Base-by-base conservation (phyloP, 2,329 filamentous ascomycete species). In the Zalaria obscura region DNA sequence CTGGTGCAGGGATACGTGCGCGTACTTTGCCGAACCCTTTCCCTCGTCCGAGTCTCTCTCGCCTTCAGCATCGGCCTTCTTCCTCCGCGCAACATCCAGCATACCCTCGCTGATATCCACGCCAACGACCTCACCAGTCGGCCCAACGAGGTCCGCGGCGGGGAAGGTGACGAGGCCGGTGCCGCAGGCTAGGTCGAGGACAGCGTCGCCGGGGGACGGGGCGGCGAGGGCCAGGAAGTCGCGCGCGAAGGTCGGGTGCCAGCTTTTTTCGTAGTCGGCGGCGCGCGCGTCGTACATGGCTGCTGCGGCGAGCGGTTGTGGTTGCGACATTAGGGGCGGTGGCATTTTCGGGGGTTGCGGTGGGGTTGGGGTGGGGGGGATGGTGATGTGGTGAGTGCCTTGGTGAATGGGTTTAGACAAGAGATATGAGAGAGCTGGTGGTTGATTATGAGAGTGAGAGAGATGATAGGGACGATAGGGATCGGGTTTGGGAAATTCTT, bases 111-210 rank as follows among this genome's bases (percentile, higher is more conserved):
- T 58, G 27, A 68, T 52, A 43, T 69, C 66, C 29, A 68, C 48
- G 10, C 63, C 65, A 6, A 61, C 41, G 1, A 68, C 61, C 5
- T 46, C 40, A 6, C 64, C 64, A 5, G 48, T 42, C 7, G 56
- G 44, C 0, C 63, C 64, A 4, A 67, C 61, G 4, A 48, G 53
- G n/a, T 61, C 51, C 6, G 59, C 55, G 29, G 59, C 60, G 5
- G 57, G 53, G 45, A 66, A 59, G 1, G 58, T 60, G 10, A 67
- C 52, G 0, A 68, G 56, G 4, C 66, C 66, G 4, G 65, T 68
- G 3, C 65, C 65, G 45, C 64, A 67, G 4, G 65, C 65, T 10
- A 69, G 53, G 41, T 69, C 66, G 8, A 68, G 57, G n/a, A 68
- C 49, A 25, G 57, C 43, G 39, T 66, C 57, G 26, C 63, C 64